Percentiles rank a stretch among this genome's conserved stretches.
Evolutionary conservation across 163 green algal species (phyloP).

Genomic region (Trebouxiophyceae sp.): DNA sequence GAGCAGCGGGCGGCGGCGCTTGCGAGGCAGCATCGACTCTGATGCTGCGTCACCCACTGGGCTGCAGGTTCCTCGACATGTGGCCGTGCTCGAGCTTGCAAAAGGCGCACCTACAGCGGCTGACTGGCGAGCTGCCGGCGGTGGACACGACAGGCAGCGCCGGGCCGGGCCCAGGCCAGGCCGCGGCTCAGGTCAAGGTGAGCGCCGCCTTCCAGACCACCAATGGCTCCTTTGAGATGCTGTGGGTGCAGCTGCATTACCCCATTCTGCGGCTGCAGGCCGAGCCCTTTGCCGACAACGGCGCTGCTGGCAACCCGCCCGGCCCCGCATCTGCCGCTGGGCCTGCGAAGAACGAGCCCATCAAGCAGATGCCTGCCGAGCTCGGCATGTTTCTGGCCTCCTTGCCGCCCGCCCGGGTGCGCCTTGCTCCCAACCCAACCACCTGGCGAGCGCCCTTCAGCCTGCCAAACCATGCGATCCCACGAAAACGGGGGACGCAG

Average conservation of each 20-base stretch:
- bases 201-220: too few species aligned
- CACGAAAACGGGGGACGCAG: not conserved
- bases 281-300: not conserved
- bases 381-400: conserved; percentile 25
- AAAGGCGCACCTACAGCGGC: conserved; percentile 25
- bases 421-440: not conserved
- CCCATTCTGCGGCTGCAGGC: not conserved
- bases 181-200: not conserved
- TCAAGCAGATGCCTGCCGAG: conserved; percentile 25
- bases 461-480: not conserved
- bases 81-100: conserved; percentile 20
- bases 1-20: not conserved
- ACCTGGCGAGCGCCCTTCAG: not conserved
- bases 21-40: not conserved
- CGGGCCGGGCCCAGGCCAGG: conserved; percentile 4
- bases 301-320: not conserved
- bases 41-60: not conserved
- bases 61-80: conserved; percentile 16
- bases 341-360: not conserved
- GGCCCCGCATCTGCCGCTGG: not conserved
- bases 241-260: not conserved
- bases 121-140: conserved; percentile 24
- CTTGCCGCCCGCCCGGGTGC: conserved; percentile 17
- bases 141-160: too few species aligned
- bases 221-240: not conserved